These are phyloP conservation scores for Teratosphaeria viscida DNA, from an alignment of 2,329 filamentous ascomycete species.

Conservation along the genomic window DNA sequence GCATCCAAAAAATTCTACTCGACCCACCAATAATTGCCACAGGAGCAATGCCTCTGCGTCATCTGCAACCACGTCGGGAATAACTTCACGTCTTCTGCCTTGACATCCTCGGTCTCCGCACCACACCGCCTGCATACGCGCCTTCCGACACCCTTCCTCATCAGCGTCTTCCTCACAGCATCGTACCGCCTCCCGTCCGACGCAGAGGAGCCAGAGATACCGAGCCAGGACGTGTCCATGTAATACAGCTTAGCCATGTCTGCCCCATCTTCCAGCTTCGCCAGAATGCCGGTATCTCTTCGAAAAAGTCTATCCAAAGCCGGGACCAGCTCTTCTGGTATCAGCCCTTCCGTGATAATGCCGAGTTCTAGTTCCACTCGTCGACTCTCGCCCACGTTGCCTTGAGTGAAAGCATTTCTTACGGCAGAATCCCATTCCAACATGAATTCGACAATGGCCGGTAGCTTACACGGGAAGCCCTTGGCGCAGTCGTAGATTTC, in stretches of 20 bases:
- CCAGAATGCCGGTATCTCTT: slow-evolving; percentile 42
- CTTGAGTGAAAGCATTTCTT: slow-evolving; percentile 43
- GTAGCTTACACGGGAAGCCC: slow-evolving; percentile 36
- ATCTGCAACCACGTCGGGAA: slow-evolving; percentile 20
- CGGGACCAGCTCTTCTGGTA: slow-evolving; percentile 38
- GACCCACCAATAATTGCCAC: slow-evolving; percentile 20
- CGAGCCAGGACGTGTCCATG: slow-evolving; percentile 59
- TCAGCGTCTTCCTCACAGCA: slow-evolving; percentile 43
- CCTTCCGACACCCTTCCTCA: slow-evolving; percentile 24
- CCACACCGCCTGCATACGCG: slow-evolving; percentile 36
- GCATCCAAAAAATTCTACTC: slow-evolving; percentile 1
- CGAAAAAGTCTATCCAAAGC: slow-evolving; percentile 34
- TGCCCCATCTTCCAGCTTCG: slow-evolving; percentile 47
- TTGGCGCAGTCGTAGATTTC: slow-evolving; percentile 43
- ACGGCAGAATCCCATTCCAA: slow-evolving; percentile 57
- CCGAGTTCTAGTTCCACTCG: slow-evolving; percentile 42
- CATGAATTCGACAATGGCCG: slow-evolving; percentile 37
- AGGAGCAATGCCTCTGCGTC: slow-evolving; percentile 22
- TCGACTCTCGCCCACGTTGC: slow-evolving; percentile 33
- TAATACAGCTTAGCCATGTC: slow-evolving; percentile 63
- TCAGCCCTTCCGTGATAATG: slow-evolving; percentile 41
- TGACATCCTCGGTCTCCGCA: slow-evolving; percentile 37
- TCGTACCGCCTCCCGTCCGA: slow-evolving; percentile 42
- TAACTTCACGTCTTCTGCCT: slow-evolving; percentile 12
- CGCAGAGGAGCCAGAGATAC: slow-evolving; percentile 33